phyloP scores from a whole-genome alignment of 305 asterid genomes.

The Fraxinus angustifolia region DNA sequence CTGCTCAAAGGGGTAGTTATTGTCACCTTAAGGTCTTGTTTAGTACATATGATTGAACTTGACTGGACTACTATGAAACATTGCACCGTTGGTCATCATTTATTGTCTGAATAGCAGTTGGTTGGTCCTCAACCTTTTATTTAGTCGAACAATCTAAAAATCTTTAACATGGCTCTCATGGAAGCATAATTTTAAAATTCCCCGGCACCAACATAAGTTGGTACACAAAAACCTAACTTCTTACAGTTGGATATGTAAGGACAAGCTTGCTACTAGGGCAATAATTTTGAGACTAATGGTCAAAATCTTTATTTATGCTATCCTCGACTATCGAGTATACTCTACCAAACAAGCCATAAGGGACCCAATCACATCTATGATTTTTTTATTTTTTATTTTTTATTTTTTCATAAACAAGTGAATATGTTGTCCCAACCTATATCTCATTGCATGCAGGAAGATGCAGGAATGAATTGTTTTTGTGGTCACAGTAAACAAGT shows the following conservation, averaged over 20 bases:
- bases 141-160: too few species aligned
- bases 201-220: too few species aligned
- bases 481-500: not conserved
- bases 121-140: too few species aligned
- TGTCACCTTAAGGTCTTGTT: not conserved
- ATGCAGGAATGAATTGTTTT: not conserved
- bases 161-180: too few species aligned
- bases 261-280: too few species aligned
- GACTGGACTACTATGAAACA: not conserved
- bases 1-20: not conserved
- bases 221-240: too few species aligned
- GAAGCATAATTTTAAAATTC: too few species aligned
- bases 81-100: not conserved
- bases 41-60: not conserved
- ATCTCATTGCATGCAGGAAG: not conserved
- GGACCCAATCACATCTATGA: not conserved
- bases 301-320: too few species aligned
- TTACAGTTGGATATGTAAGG: too few species aligned
- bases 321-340: too few species aligned
- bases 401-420: too few species aligned
- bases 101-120: not conserved
- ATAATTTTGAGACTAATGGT: not conserved
- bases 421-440: not conserved
- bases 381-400: too few species aligned
- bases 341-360: not conserved